phyloP scores from a whole-genome alignment of 202 grass and related monocot genomes.

The Zizania palustris region DNA sequence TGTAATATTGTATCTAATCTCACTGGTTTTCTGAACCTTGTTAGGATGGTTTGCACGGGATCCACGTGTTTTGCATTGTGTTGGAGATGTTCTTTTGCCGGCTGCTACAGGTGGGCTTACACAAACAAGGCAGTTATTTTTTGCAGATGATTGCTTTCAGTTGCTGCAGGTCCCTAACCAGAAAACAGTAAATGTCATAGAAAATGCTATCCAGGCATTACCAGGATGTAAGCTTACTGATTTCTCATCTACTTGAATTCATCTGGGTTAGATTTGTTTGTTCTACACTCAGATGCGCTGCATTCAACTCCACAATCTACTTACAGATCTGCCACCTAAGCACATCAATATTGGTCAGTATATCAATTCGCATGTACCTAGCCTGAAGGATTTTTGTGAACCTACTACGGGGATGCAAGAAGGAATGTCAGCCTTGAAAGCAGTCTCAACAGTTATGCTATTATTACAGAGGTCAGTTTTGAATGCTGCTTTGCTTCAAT shows the following conservation, averaged over 20 bases:
- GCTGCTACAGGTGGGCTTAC: constrained; percentile 58
- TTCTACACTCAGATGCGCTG: constrained; percentile 15
- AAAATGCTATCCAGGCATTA: constrained; percentile 67
- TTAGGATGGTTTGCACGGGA: constrained; percentile 88
- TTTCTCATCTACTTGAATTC: constrained; percentile 30
- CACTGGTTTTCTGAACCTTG: constrained; percentile 35
- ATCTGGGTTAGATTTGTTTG: constrained; percentile 23
- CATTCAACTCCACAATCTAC: constrained; percentile 42
- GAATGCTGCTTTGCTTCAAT: constrained; percentile 19
- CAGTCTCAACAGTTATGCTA: constrained; percentile 78
- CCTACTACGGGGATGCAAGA: constrained; percentile 56
- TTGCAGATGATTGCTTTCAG: constrained; percentile 94
- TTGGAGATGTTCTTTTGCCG: constrained; percentile 80
- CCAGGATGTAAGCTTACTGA: constrained; percentile 70
- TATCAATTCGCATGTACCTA: constrained; percentile 79
- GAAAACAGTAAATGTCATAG: constrained; percentile 76
- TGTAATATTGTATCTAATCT: constrained; percentile 36
- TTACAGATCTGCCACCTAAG: constrained; percentile 75
- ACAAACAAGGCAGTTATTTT: constrained; percentile 64
- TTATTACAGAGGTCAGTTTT: constrained; percentile 80
- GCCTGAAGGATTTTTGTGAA: constrained; percentile 80
- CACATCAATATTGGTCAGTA: constrained; percentile 87
- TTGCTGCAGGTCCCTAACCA: constrained; percentile 59
- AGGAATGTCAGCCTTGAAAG: constrained; percentile 66
- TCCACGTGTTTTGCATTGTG: constrained; percentile 68